These are phyloP conservation scores for Puccinia horiana DNA, from an alignment of 1,284 basidiomycete genomes.

Conservation along the genomic window DNA sequence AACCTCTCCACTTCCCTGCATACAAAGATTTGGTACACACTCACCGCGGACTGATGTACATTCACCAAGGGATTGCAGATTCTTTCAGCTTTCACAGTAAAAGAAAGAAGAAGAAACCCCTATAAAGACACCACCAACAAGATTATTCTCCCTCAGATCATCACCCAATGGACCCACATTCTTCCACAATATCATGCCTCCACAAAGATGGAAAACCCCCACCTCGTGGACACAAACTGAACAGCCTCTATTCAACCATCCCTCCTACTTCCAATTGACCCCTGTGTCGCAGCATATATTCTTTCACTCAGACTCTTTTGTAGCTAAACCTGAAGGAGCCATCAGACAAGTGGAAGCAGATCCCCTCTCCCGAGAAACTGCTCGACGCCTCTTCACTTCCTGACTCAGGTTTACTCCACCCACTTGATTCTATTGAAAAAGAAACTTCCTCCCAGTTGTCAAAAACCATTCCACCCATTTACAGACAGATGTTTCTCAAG, in stretches of 20 bases:
- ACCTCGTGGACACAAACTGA: background rate
- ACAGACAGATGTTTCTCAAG: background rate
- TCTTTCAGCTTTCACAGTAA: too few relatives aligned
- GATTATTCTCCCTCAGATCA: background rate
- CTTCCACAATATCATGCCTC: background rate
- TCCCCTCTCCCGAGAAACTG: background rate
- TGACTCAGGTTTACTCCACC: slow-evolving; percentile 4
- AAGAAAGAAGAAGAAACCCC: too few relatives aligned
- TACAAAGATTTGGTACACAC: too few relatives aligned
- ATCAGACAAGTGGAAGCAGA: background rate
- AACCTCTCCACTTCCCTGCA: background rate
- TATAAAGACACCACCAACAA: background rate
- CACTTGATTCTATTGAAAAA: background rate
- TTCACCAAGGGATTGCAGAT: too few relatives aligned
- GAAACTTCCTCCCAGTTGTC: background rate
- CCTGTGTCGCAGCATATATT: background rate
- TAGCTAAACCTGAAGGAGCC: background rate
- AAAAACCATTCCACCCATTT: background rate
- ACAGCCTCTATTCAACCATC: background rate
- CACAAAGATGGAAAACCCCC: background rate
- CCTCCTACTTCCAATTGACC: background rate
- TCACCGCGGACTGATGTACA: too few relatives aligned
- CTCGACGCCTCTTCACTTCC: background rate
- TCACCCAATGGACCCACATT: background rate
- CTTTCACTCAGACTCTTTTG: background rate